Evolutionary conservation across 352 stramenopile genomes (phyloP), one percentile per base, ranked within the genome.

Genomic region (Phytophthora citrophthora): DNA sequence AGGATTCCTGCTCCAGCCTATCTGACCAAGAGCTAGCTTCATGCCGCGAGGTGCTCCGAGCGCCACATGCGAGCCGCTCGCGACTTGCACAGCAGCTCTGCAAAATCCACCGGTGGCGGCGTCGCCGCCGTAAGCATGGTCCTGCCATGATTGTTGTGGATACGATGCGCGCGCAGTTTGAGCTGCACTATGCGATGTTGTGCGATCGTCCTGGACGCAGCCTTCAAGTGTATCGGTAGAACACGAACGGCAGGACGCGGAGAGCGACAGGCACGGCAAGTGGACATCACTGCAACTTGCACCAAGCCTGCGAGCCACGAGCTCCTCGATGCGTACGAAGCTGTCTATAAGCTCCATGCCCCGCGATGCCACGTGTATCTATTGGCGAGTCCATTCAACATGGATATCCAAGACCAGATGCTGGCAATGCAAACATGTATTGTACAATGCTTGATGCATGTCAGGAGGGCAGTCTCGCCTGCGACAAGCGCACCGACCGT

Each of bases 91-190:
- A 68, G 43, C 49, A 56, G 51, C 62, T 70, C 62, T 40, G 32
- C 48, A 69, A 73, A 69, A 73, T 73, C 60, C 64, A 73, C 47
- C 64, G 47, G 39, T 53, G 32, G 27, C 44, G 26, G 31, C 54
- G 20, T 44, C 18, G 41, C 36, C 50, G 27, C 45, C 15, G 40
- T 70, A 66, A 70, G 48, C 55, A 50, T 48, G 16, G 56, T 43
- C 38, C 44, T 32, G 15, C 32, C 27, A 45, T 59, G 44, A 56
- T 50, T 60, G 38, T 64, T 60, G 61, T 64, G 40, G 50, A 54
- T 40, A 48, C 31, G 39, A 32, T 53, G 44, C 45, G 50, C 39
- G 29, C 29, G 29, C 29, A 10, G 29, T 34, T 20, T 34, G 29
- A 34, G 29, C 29, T 34, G 29, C 8, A 11, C 29, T 34, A 34